Conservation (phyloP, 495 filamentous ascomycete species). For the Penicillium parvum region DNA sequence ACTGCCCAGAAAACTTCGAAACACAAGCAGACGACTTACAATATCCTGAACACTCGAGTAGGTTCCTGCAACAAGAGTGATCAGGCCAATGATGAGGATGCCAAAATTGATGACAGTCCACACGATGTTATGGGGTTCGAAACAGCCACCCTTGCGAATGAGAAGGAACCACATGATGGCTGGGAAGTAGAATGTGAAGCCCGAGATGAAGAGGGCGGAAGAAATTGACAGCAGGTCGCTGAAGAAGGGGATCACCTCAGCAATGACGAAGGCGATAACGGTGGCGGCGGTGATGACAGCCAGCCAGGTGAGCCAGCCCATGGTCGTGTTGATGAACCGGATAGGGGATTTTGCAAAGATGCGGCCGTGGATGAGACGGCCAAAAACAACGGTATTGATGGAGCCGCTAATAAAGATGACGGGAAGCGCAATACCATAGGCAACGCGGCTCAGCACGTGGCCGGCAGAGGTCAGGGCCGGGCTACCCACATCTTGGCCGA, state of each 20-base stretch:
- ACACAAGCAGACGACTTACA: conserved; percentile 43
- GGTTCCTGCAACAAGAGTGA: conserved; percentile 52
- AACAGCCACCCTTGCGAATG: conserved; percentile 38
- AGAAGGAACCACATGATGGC: conserved; percentile 63
- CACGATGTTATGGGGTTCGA: conserved; percentile 26
- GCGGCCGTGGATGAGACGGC: conserved; percentile 57
- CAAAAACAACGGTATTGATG: conserved; percentile 59
- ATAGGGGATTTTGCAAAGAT: conserved; percentile 50
- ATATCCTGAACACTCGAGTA: conserved; percentile 56
- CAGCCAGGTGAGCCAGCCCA: conserved; percentile 56
- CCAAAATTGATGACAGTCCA: conserved; percentile 20
- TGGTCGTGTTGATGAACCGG: conserved; percentile 56
- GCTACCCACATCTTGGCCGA: conserved; percentile 58
- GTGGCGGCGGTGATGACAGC: conserved; percentile 50
- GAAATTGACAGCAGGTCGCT: conserved; percentile 55
- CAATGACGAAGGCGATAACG: conserved; percentile 61
- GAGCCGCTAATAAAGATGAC: conserved; percentile 67
- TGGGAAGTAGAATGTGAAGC: conserved; percentile 32
- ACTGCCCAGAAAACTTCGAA: too few species aligned
- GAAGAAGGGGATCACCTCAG: conserved; percentile 67
- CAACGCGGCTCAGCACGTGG: conserved; percentile 55
- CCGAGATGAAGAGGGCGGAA: conserved; percentile 41
- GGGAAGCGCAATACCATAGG: conserved; percentile 68
- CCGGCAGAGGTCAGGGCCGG: conserved; percentile 66
- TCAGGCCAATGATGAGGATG: conserved; percentile 34